Percentiles rank a stretch among this genome's conserved stretches.
Conservation (phyloP, 352 stramenopile species). For the Globisporangium emineosum region DNA sequence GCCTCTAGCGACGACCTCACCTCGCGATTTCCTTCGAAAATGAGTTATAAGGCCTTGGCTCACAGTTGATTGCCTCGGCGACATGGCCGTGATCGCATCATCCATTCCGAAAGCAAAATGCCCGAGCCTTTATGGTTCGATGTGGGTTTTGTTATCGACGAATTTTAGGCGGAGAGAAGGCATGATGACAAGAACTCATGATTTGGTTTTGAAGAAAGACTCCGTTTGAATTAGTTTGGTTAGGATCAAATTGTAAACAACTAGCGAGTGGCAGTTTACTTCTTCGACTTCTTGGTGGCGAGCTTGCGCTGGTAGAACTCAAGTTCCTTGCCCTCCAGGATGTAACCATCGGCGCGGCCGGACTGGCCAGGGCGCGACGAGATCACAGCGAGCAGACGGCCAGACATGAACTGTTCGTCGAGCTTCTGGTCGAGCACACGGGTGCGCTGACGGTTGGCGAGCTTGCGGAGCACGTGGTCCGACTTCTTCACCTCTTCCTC, state of each 20-base stretch:
- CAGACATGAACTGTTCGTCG: slow-evolving; percentile 96
- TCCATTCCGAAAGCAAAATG: too few species aligned
- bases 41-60: too few species aligned
- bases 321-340: slow-evolving; percentile 99
- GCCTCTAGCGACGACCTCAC: too few species aligned
- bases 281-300: slow-evolving; percentile 99
- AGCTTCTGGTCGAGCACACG: slow-evolving; percentile 92
- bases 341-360: slow-evolving; percentile 97
- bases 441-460: slow-evolving; percentile 91
- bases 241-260: slow-evolving; percentile 14
- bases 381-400: slow-evolving; percentile 96
- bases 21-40: too few species aligned
- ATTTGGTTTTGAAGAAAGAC: slow-evolving; percentile 14
- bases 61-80: too few species aligned
- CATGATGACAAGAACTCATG: neutral
- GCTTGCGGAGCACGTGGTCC: slow-evolving; percentile 91
- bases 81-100: too few species aligned
- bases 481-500: slow-evolving; percentile 93
- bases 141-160: too few species aligned
- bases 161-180: neutral
- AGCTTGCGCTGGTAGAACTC: slow-evolving; percentile 99
- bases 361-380: slow-evolving; percentile 98
- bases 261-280: slow-evolving; percentile 49
- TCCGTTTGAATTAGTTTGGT: slow-evolving; percentile 19
- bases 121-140: too few species aligned